Conservation (phyloP, 306 rosid genomes). For the Albizia julibrissin region DNA sequence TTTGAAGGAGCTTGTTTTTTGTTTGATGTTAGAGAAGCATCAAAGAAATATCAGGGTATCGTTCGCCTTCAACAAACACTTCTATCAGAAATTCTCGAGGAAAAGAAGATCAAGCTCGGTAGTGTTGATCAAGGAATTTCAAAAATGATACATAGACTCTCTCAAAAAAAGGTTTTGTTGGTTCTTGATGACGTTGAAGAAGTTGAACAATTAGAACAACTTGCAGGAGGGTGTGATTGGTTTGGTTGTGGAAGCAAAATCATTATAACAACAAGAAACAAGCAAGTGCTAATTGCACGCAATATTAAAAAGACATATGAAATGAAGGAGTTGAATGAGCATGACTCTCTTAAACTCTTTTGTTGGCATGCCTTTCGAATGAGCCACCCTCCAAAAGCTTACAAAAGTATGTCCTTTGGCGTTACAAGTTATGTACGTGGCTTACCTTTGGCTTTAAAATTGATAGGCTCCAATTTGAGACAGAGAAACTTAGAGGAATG, state of each 20-base stretch:
- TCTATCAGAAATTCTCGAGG: neutral
- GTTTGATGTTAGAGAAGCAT: no score
- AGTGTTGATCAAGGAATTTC: neutral
- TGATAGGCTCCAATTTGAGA: neutral
- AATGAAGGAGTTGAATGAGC: neutral
- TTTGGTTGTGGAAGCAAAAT: slow-evolving; percentile 1
- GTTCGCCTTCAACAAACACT: no score
- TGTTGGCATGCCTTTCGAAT: neutral
- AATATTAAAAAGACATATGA: neutral
- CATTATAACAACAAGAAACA: slow-evolving; percentile 10
- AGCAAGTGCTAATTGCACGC: neutral
- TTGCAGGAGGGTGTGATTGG: neutral
- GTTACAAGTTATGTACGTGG: neutral
- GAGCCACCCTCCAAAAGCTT: neutral
- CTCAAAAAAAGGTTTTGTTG: no score
- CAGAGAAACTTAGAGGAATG: neutral
- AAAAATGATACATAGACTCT: neutral
- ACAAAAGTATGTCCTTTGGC: neutral
- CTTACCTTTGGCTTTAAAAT: neutral
- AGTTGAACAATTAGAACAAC: neutral
- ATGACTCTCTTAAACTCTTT: neutral
- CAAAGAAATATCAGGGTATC: no score
- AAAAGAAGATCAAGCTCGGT: neutral
- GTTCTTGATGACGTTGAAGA: slow-evolving; percentile 11
- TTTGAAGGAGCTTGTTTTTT: no score